Conservation (phyloP, 2,329 filamentous ascomycete genomes). For the Dothidotthia symphoricarpi region DNA sequence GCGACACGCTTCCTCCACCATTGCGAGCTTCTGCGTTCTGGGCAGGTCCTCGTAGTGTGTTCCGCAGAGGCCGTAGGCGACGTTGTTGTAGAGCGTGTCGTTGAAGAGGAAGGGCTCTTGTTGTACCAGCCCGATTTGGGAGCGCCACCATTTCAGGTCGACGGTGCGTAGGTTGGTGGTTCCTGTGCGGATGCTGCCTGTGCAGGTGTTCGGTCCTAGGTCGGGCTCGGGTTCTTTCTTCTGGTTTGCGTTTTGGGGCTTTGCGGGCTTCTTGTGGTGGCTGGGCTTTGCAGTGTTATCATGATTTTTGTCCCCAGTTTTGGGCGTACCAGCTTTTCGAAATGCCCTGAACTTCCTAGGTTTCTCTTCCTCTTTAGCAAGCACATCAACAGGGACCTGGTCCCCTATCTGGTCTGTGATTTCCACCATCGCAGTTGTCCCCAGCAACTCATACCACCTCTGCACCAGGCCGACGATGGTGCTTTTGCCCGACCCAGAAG, state of each 20-base stretch:
- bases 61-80: constrained; percentile 41
- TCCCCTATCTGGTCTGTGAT: constrained; percentile 3
- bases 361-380: constrained; percentile 10
- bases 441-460: constrained; percentile 64
- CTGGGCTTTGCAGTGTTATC: too few relatives aligned
- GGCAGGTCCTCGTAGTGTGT: constrained; percentile 52
- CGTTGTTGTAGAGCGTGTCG: constrained; percentile 42
- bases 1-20: constrained; percentile 48
- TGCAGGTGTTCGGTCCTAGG: constrained; percentile 34
- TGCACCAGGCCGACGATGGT: constrained; percentile 71
- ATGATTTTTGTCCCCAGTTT: constrained; percentile 4
- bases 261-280: constrained; percentile 1
- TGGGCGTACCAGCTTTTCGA: background rate
- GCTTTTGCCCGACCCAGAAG: constrained; percentile 71
- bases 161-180: constrained; percentile 27
- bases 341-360: constrained; percentile 12
- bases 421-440: constrained; percentile 16
- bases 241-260: background rate
- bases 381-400: background rate
- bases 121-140: constrained; percentile 47
- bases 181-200: constrained; percentile 33
- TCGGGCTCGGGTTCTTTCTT: constrained; percentile 18
- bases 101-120: constrained; percentile 46
- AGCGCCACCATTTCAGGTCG: constrained; percentile 47
- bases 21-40: constrained; percentile 56